phyloP scores from a whole-genome alignment of 176 grass and related monocot species.

The Zoysia pacifica region DNA sequence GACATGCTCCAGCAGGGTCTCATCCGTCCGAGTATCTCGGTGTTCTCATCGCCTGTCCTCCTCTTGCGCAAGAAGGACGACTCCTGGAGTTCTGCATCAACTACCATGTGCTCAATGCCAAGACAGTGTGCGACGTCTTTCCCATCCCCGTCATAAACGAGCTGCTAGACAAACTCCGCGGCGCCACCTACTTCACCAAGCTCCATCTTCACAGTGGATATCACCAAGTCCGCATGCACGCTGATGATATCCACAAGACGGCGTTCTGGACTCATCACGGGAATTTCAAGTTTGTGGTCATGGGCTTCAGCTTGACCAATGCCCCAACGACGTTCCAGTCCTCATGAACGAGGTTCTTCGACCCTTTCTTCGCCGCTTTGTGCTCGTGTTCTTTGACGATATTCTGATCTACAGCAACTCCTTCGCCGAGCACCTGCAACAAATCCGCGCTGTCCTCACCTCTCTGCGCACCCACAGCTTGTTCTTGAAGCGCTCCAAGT shows the following conservation, averaged over 20 bases:
- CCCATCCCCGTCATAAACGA: too few species aligned
- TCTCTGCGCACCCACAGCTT: not conserved
- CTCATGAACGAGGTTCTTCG: not conserved
- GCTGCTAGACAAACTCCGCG: not conserved
- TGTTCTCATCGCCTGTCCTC: too few species aligned
- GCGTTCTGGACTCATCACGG: not conserved
- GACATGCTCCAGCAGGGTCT: too few species aligned
- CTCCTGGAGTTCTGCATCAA: too few species aligned
- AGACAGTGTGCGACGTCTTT: too few species aligned
- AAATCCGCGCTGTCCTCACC: not conserved
- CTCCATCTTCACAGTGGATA: not conserved
- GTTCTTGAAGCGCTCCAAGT: not conserved
- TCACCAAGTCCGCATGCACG: not conserved
- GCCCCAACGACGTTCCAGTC: not conserved
- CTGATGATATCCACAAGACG: not conserved
- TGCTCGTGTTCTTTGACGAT: too few species aligned
- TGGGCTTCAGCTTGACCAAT: not conserved
- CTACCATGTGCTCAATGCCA: too few species aligned
- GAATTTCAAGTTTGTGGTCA: not conserved
- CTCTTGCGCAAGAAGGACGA: too few species aligned
- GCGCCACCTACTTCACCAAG: not conserved
- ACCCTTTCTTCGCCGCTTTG: not conserved
- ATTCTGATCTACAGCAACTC: too few species aligned
- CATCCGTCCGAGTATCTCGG: too few species aligned
- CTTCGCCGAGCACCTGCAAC: not conserved